A percentile compares a stretch with the other conserved stretches of the same genome.
Conservation (phyloP, 2,329 filamentous ascomycete species). For the Alternaria dauci region DNA sequence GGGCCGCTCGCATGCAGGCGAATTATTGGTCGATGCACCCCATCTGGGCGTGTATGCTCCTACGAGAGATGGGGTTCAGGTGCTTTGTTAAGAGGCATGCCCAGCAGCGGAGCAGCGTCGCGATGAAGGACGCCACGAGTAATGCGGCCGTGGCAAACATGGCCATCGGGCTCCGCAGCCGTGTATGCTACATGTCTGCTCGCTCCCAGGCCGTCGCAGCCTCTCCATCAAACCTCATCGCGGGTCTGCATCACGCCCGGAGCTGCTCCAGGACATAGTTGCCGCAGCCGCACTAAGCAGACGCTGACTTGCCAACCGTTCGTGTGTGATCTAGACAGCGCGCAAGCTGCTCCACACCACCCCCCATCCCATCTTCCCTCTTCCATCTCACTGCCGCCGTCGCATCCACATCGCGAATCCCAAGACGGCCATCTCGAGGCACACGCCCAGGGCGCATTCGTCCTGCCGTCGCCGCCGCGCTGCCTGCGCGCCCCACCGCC, state of each 20-base stretch:
- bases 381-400: conserved; percentile 16
- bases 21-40: conserved; percentile 22
- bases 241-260: conserved; percentile 28
- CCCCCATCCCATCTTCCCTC: conserved; percentile 18
- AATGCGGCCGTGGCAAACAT: conserved; percentile 8
- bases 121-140: conserved; percentile 18
- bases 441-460: conserved; percentile 30
- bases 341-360: conserved; percentile 23
- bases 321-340: conserved; percentile 30
- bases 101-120: conserved; percentile 15
- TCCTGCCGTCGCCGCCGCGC: conserved; percentile 14
- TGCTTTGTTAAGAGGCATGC: conserved; percentile 22
- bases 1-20: conserved; percentile 16
- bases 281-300: conserved; percentile 38
- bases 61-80: conserved; percentile 25
- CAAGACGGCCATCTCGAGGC: conserved; percentile 23
- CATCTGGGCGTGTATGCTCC: conserved; percentile 25
- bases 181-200: conserved; percentile 4
- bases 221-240: conserved; percentile 31
- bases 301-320: conserved; percentile 35
- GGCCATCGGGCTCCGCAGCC: conserved; percentile 8
- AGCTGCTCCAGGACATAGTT: conserved; percentile 28
- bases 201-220: conserved; percentile 11
- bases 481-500: conserved; percentile 13
- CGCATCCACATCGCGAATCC: conserved; percentile 19